phyloP scores from a whole-genome alignment of 805 yeast genomes.

The Candida endomychidarum region DNA sequence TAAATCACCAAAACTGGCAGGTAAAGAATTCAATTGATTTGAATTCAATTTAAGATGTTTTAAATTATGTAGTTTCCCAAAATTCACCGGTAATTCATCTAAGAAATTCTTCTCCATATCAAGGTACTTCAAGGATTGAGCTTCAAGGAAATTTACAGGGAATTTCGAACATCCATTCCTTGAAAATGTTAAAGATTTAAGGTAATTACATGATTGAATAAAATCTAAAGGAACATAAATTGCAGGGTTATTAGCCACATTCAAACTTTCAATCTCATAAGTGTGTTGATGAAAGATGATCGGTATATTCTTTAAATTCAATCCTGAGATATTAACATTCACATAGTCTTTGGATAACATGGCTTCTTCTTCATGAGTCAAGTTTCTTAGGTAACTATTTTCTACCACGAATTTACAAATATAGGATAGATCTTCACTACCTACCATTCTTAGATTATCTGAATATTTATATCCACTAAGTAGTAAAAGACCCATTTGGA shows the following conservation, averaged over 20 bases:
- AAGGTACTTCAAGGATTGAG: constrained; percentile 61
- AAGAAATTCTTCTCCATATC: constrained; percentile 80
- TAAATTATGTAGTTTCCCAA: constrained; percentile 53
- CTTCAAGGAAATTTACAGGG: constrained; percentile 72
- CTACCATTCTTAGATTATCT: constrained; percentile 77
- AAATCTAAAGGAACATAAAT: constrained; percentile 82
- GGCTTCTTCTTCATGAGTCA: constrained; percentile 71
- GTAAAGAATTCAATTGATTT: constrained; percentile 66
- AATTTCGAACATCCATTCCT: constrained; percentile 71
- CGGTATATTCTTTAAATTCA: constrained; percentile 82
- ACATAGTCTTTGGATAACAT: constrained; percentile 63
- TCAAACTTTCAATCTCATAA: constrained; percentile 74
- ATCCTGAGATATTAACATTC: constrained; percentile 68
- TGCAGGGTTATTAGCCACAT: constrained; percentile 85
- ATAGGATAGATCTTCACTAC: constrained; percentile 80
- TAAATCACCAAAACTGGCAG: constrained; percentile 57
- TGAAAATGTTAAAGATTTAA: constrained; percentile 65
- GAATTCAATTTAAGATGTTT: constrained; percentile 68
- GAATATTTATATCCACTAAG: constrained; percentile 75
- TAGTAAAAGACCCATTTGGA: constrained; percentile 70
- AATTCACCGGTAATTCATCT: constrained; percentile 56
- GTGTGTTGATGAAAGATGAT: constrained; percentile 78
- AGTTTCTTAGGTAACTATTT: constrained; percentile 57
- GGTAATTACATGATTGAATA: constrained; percentile 75
- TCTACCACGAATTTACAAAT: constrained; percentile 78